Conservation (phyloP, 2,329 filamentous ascomycete genomes). For the Aureobasidium namibiae region DNA sequence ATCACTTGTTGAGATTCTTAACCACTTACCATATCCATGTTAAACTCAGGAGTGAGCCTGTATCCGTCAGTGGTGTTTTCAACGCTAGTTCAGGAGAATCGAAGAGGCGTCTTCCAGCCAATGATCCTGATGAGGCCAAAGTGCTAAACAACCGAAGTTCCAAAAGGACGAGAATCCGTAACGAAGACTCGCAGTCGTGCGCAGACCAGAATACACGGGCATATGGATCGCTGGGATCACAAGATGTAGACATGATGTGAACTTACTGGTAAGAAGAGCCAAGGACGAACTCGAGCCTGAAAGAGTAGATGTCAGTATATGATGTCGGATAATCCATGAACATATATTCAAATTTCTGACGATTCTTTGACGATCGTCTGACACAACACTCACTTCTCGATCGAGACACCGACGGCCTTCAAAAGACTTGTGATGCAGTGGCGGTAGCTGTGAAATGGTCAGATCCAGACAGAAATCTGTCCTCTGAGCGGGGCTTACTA, state of each 20-base stretch:
- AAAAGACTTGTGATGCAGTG: slow-evolving; percentile 66
- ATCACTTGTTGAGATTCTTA: neutral
- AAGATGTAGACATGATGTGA: slow-evolving; percentile 18
- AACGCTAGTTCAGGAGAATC: neutral
- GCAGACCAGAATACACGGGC: neutral
- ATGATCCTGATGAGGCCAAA: neutral
- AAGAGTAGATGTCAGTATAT: neutral
- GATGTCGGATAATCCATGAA: neutral
- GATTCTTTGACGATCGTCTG: neutral
- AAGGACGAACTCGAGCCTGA: slow-evolving; percentile 69
- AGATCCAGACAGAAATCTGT: neutral
- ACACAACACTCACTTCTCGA: slow-evolving; percentile 40
- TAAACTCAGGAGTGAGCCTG: slow-evolving; percentile 53
- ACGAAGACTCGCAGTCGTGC: too few relatives aligned
- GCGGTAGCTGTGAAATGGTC: slow-evolving; percentile 48
- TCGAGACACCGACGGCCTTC: slow-evolving; percentile 67
- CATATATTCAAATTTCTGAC: neutral
- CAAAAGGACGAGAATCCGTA: too few relatives aligned
- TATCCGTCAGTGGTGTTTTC: slow-evolving; percentile 17
- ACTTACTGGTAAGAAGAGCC: slow-evolving; percentile 48
- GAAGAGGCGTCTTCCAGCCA: neutral
- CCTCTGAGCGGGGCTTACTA: slow-evolving; percentile 38
- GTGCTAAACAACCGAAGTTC: too few relatives aligned
- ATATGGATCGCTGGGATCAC: neutral
- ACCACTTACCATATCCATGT: slow-evolving; percentile 62